Evolutionary conservation across 805 yeast species (phyloP).

Genomic region (Gaillardinia entomophila): DNA sequence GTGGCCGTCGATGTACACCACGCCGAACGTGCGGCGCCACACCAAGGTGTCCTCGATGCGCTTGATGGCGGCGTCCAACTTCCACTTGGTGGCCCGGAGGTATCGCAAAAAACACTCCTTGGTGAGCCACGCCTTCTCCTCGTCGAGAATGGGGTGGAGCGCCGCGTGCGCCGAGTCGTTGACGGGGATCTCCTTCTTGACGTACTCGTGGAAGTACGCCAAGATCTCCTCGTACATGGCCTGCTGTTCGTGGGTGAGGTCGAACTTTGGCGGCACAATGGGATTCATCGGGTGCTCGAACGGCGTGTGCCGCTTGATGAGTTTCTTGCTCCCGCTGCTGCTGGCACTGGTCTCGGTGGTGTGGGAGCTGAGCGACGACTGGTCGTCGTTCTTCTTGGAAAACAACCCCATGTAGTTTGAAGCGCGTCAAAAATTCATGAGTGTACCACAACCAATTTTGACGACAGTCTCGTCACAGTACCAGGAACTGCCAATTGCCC

Average conservation of each 20-base stretch:
- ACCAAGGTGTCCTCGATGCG: constrained; percentile 42
- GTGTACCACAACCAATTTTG: no score
- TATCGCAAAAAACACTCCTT: constrained; percentile 49
- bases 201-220: constrained; percentile 21
- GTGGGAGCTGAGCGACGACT: constrained; percentile 5
- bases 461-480: no score
- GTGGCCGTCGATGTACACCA: constrained; percentile 22
- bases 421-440: no score
- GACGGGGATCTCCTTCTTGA: constrained; percentile 18
- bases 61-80: constrained; percentile 35
- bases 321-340: constrained; percentile 10
- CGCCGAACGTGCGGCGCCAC: constrained; percentile 54
- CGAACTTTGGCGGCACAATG: constrained; percentile 21
- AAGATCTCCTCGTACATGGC: constrained; percentile 24
- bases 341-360: constrained; percentile 1
- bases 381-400: background rate
- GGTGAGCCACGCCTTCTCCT: constrained; percentile 41
- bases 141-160: constrained; percentile 19
- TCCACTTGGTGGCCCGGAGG: constrained; percentile 49
- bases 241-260: constrained; percentile 24
- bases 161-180: constrained; percentile 18
- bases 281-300: constrained; percentile 35
- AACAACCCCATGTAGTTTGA: background rate
- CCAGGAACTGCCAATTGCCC: no score
- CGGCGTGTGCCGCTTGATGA: constrained; percentile 31